These are phyloP conservation scores for Fusarium humuli DNA, from an alignment of 2,329 filamentous ascomycete species.

Conservation along the genomic window DNA sequence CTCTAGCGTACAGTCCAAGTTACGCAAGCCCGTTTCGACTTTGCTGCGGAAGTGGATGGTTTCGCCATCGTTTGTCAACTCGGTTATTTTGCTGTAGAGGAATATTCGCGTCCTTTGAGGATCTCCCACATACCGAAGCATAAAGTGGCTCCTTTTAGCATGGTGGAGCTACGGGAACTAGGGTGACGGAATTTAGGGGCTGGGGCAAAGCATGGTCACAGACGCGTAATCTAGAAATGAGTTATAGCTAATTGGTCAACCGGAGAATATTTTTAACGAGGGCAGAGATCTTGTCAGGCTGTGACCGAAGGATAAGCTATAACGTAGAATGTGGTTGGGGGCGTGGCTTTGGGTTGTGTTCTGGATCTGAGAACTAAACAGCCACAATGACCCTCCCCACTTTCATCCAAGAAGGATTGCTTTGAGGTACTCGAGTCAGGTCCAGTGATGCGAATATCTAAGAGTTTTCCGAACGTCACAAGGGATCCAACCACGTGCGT, in stretches of 20 bases:
- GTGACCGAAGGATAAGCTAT: neutral
- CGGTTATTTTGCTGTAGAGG: neutral
- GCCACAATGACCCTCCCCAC: no score
- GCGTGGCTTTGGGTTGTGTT: no score
- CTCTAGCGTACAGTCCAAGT: neutral
- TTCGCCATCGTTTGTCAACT: neutral
- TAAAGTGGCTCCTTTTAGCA: neutral
- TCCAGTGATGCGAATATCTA: no score
- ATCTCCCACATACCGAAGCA: conserved; percentile 3
- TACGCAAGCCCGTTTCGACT: neutral
- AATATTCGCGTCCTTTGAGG: neutral
- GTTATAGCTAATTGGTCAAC: neutral
- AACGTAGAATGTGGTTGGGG: no score
- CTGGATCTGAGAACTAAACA: no score
- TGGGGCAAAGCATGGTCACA: neutral
- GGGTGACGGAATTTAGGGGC: neutral
- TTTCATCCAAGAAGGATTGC: no score
- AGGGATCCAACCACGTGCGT: no score
- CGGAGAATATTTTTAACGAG: neutral
- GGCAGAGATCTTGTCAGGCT: neutral
- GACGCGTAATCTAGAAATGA: neutral
- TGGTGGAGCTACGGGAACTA: neutral
- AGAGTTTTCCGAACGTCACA: no score
- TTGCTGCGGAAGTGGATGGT: neutral
- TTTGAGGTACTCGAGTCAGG: no score